phyloP scores from a whole-genome alignment of 2,329 filamentous ascomycete species.

The Simplicillium sp. region DNA sequence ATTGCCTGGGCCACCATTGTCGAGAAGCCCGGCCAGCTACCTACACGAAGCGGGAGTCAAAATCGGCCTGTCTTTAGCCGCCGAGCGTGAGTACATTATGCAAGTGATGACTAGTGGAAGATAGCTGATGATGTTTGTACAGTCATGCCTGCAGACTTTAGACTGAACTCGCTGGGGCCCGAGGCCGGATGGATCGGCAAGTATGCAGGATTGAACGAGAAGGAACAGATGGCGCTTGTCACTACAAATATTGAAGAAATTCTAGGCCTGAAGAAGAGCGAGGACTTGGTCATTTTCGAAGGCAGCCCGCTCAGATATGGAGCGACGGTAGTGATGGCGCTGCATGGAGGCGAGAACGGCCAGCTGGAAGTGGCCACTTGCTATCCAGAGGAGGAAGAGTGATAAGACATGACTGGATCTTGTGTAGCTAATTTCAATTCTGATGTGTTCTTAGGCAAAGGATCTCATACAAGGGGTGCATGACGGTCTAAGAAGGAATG shows the following conservation, averaged over 20 bases:
- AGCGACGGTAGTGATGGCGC: conserved; percentile 26
- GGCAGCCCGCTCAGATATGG: conserved; percentile 29
- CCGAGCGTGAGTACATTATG: conserved; percentile 10
- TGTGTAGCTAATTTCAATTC: too few species aligned
- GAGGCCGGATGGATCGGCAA: conserved; percentile 31
- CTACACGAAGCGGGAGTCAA: conserved; percentile 29
- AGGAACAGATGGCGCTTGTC: conserved; percentile 24
- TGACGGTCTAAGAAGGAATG: too few species aligned
- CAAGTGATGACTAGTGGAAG: not conserved
- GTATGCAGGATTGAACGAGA: conserved; percentile 23
- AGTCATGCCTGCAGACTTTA: conserved; percentile 20
- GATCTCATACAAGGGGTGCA: too few species aligned
- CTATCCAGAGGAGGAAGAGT: conserved; percentile 14
- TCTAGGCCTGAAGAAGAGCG: conserved; percentile 21
- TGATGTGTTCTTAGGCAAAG: too few species aligned
- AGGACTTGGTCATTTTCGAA: conserved; percentile 32
- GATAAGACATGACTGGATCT: too few species aligned
- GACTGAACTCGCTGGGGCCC: conserved; percentile 26
- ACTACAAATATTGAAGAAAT: conserved; percentile 30
- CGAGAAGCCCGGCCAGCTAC: conserved; percentile 24
- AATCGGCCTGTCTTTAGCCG: conserved; percentile 20
- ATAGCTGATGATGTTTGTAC: not conserved
- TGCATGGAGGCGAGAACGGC: conserved; percentile 18
- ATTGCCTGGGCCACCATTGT: conserved; percentile 31
- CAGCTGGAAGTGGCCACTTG: conserved; percentile 21